These are phyloP conservation scores for Cicer arietinum DNA, from an alignment of 306 rosid species.

Conservation along the genomic window DNA sequence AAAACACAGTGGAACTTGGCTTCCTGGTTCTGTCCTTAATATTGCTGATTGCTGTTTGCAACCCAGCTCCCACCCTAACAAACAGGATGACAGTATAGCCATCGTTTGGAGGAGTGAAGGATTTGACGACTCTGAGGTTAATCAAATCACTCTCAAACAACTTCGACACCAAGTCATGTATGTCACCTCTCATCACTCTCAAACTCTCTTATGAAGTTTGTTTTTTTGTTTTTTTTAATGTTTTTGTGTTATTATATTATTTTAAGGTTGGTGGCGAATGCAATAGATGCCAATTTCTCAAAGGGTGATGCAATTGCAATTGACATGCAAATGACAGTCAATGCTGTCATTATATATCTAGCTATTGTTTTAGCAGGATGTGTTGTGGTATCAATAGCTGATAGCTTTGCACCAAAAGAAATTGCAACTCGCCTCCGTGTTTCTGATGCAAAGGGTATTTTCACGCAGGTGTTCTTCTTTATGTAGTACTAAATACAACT, in stretches of 20 bases:
- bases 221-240: background rate
- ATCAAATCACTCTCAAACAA: slow-evolving; percentile 65
- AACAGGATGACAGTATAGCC: slow-evolving; percentile 64
- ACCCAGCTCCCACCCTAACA: slow-evolving; percentile 56
- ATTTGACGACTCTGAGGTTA: slow-evolving; percentile 57
- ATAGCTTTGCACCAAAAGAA: slow-evolving; percentile 84
- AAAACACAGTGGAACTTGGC: slow-evolving; percentile 70
- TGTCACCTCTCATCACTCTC: slow-evolving; percentile 57
- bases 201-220: slow-evolving; percentile 38
- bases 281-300: slow-evolving; percentile 65
- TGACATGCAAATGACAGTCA: slow-evolving; percentile 88
- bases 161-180: slow-evolving; percentile 79
- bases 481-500: slow-evolving; percentile 1
- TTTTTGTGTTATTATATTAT: slow-evolving; percentile 40
- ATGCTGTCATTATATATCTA: slow-evolving; percentile 77
- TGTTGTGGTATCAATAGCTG: slow-evolving; percentile 90
- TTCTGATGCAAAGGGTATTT: slow-evolving; percentile 81
- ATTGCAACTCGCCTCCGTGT: slow-evolving; percentile 77
- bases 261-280: slow-evolving; percentile 82
- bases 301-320: slow-evolving; percentile 92
- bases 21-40: slow-evolving; percentile 72
- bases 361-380: slow-evolving; percentile 79
- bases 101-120: slow-evolving; percentile 89
- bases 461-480: slow-evolving; percentile 70
- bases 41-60: slow-evolving; percentile 84